Base-by-base conservation (phyloP, 2,329 filamentous ascomycete genomes). In the Xylariaceae sp. region DNA sequence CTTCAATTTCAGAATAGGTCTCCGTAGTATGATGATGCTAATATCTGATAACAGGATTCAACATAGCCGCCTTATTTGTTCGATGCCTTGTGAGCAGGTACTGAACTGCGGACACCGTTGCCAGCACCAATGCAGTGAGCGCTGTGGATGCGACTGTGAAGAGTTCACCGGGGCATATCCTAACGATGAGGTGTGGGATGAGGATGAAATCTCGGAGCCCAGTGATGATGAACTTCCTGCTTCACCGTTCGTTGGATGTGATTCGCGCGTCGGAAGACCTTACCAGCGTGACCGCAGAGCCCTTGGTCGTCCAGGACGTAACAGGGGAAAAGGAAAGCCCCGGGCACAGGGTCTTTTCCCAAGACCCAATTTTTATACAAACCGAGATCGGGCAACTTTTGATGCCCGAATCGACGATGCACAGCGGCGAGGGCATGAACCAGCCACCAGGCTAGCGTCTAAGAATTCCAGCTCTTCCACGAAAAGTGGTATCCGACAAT, bases 41-140 rank as follows among this genome's bases (percentile, higher is more conserved):
- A 64, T 35, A 8, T 39, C 13, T 30, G 4, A 17, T 44, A 52
- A 6, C 18, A 72, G 70, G 64, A 59, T 70, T 39, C 52, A 57
- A 11, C 70, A 72, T 35, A 62, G 63, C 3, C 62, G 60, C 17
- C 53, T 73, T 6, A 65, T 68, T 34, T 73, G 71, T 53, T 60
- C 56, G 23, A n/a, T 63, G 10, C 65, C 68, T 6, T 73, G 71
- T 51, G 65, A 68, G 54, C 63, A 64, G 13, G 30, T 51, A 9
- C 58, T 73, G 15, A 50, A 17, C 1, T 73, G 71, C 44, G 62
- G 65, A 4, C 70, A 73, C 53, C 57, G 45, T 18, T 73, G 71
- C 53, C 56, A 65, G 50, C 58, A 59, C n/a, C 6, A 62, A n/a
- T 73, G 71, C 11, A 70, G 70, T 15, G 61, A 69, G 10, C 42